A percentile compares a stretch with the other conserved stretches of the same genome.
Conservation (phyloP, 2,329 filamentous ascomycete species). For the Scedosporium minutisporum region DNA sequence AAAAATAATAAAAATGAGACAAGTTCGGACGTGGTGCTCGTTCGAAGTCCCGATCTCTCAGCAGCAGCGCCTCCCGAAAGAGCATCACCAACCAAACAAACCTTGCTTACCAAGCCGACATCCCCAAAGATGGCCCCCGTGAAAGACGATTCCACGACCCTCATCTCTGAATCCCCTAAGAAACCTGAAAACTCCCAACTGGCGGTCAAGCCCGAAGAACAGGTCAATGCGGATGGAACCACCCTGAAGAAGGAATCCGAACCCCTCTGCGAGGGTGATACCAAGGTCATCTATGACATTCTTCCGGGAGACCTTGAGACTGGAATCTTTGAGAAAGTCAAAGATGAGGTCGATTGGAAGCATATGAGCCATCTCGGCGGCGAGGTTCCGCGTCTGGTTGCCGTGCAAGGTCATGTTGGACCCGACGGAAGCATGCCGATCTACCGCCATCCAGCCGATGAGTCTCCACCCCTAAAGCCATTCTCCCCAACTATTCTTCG, state of each 20-base stretch:
- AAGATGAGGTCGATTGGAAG: slow-evolving; percentile 74
- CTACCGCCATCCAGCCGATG: slow-evolving; percentile 91
- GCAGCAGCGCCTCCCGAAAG: not conserved
- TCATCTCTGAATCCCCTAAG: not conserved
- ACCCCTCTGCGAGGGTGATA: slow-evolving; percentile 69
- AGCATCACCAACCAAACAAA: not conserved
- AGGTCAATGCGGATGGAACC: not conserved
- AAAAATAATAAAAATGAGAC: not conserved
- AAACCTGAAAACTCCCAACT: not conserved
- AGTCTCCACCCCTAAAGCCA: slow-evolving; percentile 64
- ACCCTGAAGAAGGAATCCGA: not conserved
- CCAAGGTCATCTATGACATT: slow-evolving; percentile 60
- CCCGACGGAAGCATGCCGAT: slow-evolving; percentile 68
- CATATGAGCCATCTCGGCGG: slow-evolving; percentile 89
- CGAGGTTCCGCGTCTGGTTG: slow-evolving; percentile 82
- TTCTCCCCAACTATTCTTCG: slow-evolving; percentile 66
- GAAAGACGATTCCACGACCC: not conserved
- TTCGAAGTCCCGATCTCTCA: not conserved
- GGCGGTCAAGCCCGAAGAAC: not conserved
- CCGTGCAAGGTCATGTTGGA: slow-evolving; percentile 68
- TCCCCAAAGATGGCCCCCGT: not conserved
- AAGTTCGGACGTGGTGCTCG: not conserved
- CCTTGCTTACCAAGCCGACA: not conserved
- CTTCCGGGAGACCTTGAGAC: slow-evolving; percentile 47
- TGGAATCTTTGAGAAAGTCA: slow-evolving; percentile 59